Evolutionary conservation across 164 flowering plant species (phyloP).

Genomic region (Aristolochia californica): DNA sequence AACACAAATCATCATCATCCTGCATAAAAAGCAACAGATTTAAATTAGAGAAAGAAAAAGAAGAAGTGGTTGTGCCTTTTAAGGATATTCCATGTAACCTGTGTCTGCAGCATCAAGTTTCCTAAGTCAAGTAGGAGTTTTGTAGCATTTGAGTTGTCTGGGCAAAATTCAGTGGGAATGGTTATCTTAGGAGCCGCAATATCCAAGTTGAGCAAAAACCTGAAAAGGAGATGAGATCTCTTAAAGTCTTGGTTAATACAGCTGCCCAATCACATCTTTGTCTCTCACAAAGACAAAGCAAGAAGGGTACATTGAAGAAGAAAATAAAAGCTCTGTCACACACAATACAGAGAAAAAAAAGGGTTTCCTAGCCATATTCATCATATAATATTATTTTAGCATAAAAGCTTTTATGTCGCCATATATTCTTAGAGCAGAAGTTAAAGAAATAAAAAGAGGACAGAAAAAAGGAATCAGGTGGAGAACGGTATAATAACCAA

Average conservation of each 20-base stretch:
- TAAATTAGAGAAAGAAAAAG: background rate
- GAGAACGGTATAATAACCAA: too few species aligned
- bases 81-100: conserved; percentile 30
- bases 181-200: conserved; percentile 98
- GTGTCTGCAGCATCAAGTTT: conserved; percentile 62
- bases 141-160: conserved; percentile 58
- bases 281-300: background rate
- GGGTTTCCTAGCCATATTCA: too few species aligned
- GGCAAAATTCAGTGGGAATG: conserved; percentile 78
- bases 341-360: too few species aligned
- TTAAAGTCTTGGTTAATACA: background rate
- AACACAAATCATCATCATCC: conserved; percentile 47
- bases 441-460: too few species aligned
- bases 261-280: background rate
- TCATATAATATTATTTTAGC: too few species aligned
- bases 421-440: too few species aligned
- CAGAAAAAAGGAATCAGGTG: too few species aligned
- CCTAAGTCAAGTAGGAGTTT: conserved; percentile 92
- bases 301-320: too few species aligned
- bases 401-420: too few species aligned
- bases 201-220: conserved; percentile 90
- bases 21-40: conserved; percentile 20
- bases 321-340: too few species aligned
- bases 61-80: conserved; percentile 1
- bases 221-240: conserved; percentile 17